Conservation (phyloP, 202 grass and related monocot species). For the Musa balbisiana region DNA sequence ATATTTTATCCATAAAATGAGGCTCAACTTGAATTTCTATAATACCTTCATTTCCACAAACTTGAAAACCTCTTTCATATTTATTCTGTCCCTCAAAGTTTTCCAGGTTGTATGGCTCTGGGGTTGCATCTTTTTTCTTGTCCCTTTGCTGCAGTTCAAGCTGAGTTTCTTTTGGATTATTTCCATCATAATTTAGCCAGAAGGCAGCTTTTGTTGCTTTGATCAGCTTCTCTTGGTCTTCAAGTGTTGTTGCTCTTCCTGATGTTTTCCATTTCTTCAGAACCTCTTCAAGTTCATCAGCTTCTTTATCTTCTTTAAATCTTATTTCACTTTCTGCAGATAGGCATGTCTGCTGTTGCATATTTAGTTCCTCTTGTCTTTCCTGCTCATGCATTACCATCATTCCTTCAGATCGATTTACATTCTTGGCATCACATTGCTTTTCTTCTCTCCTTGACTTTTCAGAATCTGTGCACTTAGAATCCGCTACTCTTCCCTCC, state of each 20-base stretch:
- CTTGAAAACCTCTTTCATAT: not conserved
- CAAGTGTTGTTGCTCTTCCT: constrained; percentile 23
- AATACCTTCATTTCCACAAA: not conserved
- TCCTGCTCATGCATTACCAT: constrained; percentile 20
- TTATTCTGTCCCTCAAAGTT: constrained; percentile 23
- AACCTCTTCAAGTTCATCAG: constrained; percentile 17
- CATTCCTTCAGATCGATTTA: constrained; percentile 22
- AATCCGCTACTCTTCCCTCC: constrained; percentile 20
- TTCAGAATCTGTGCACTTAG: constrained; percentile 17
- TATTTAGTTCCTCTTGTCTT: constrained; percentile 25
- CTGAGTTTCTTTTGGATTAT: constrained; percentile 21
- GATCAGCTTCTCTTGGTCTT: constrained; percentile 30
- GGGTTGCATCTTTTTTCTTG: constrained; percentile 16
- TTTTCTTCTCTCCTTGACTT: constrained; percentile 26
- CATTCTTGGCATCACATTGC: constrained; percentile 27
- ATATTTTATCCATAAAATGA: not conserved
- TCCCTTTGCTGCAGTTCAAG: constrained; percentile 22
- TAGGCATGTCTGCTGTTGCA: constrained; percentile 8
- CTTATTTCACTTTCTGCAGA: constrained; percentile 15
- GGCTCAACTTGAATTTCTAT: constrained; percentile 2
- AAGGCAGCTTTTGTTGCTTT: constrained; percentile 13
- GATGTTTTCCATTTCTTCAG: constrained; percentile 27
- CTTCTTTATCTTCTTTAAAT: constrained; percentile 17
- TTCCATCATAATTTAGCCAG: constrained; percentile 15
- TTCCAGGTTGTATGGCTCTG: constrained; percentile 28